phyloP scores from a whole-genome alignment of 2,329 filamentous ascomycete genomes.

The Colletotrichum sp. region DNA sequence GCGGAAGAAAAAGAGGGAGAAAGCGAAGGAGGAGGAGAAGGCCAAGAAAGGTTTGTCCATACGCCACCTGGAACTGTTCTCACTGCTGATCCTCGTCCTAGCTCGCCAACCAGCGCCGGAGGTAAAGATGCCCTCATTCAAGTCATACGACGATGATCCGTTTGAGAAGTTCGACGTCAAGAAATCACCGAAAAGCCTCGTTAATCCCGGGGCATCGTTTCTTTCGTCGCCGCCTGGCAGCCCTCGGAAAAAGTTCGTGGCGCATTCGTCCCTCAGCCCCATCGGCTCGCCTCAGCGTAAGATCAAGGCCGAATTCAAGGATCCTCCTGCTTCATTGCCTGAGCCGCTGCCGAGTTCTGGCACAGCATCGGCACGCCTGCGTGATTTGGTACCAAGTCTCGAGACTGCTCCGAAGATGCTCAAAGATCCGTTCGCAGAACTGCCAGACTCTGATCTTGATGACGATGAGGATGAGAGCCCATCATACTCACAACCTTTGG shows the following conservation, averaged over 20 bases:
- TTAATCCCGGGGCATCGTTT: background rate
- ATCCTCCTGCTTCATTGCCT: background rate
- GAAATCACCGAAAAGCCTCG: background rate
- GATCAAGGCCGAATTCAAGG: background rate
- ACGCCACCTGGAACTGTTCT: background rate
- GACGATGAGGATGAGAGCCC: background rate
- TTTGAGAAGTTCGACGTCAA: slow-evolving; percentile 1
- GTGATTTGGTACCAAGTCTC: background rate
- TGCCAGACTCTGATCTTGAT: slow-evolving; percentile 2
- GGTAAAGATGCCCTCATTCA: background rate
- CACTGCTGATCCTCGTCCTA: background rate
- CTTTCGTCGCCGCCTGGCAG: background rate
- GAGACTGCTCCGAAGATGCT: background rate
- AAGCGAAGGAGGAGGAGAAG: background rate
- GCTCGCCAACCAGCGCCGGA: background rate
- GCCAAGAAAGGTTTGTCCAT: background rate
- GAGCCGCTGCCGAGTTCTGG: background rate
- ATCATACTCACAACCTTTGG: slow-evolving; percentile 16
- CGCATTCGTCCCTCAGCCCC: slow-evolving; percentile 13
- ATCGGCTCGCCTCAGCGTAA: background rate
- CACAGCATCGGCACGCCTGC: background rate
- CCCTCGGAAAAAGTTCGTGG: background rate
- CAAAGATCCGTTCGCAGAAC: slow-evolving; percentile 10
- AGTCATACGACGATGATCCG: slow-evolving; percentile 16
- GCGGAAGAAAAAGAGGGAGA: background rate